Percentiles rank a stretch among this genome's conserved stretches.
Conservation (phyloP, 1,139 yeast species). For the Debaryomyces subglobosus region DNA sequence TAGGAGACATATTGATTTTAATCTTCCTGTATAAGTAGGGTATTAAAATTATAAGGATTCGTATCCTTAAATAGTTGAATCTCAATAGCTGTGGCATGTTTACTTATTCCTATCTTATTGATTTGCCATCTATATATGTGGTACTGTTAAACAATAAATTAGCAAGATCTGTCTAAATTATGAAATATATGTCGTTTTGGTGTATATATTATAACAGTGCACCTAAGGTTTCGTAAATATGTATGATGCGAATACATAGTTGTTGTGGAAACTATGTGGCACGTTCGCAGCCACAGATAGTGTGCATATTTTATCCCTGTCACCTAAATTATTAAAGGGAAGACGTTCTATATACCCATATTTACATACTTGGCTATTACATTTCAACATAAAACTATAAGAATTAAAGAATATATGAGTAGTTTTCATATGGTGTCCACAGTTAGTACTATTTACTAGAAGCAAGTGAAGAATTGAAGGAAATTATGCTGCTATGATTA, state of each 20-base stretch:
- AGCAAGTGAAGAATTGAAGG: too few relatives aligned
- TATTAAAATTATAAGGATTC: background rate
- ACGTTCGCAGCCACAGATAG: background rate
- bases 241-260: too few relatives aligned
- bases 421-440: too few relatives aligned
- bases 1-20: background rate
- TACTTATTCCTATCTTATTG: background rate
- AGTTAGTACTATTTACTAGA: too few relatives aligned
- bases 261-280: background rate
- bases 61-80: background rate
- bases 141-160: background rate
- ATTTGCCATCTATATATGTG: background rate
- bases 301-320: background rate
- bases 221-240: too few relatives aligned
- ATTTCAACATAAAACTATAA: too few relatives aligned
- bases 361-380: too few relatives aligned
- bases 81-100: background rate
- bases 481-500: too few relatives aligned
- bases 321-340: too few relatives aligned
- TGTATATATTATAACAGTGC: too few relatives aligned
- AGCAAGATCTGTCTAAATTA: background rate
- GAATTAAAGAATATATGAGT: too few relatives aligned
- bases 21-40: background rate
- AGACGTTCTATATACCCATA: too few relatives aligned
- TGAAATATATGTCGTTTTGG: background rate